A percentile compares a stretch with the other conserved stretches of the same genome.
phyloP scores from a whole-genome alignment of 495 filamentous ascomycete genomes.

The Darksidea phi region DNA sequence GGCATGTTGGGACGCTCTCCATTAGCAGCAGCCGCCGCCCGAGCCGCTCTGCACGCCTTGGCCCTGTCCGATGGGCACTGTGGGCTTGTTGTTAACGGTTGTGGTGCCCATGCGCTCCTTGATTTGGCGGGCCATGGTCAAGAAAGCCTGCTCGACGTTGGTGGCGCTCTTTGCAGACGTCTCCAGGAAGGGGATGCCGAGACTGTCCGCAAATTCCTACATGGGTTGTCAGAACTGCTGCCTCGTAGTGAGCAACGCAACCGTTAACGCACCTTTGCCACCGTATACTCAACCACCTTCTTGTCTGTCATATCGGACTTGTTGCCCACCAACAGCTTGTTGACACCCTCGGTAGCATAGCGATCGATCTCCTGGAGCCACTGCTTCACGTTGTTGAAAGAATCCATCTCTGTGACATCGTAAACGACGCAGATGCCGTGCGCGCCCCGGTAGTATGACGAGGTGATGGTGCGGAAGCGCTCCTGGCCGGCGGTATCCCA shows the following conservation, averaged over 20 bases:
- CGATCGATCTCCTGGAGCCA: constrained; percentile 99
- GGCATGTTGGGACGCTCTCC: constrained; percentile 6
- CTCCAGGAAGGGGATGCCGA: constrained; percentile 98
- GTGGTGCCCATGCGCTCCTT: constrained; percentile 99
- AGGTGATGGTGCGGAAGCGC: constrained; percentile 98
- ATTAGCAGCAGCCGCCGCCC: constrained; percentile 91
- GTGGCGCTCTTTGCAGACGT: constrained; percentile 99
- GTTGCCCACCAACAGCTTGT: constrained; percentile 98
- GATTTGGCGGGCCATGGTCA: constrained; percentile 99
- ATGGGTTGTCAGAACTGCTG: constrained; percentile 4
- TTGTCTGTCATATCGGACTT: constrained; percentile 99
- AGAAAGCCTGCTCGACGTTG: constrained; percentile 99
- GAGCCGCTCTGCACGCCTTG: constrained; percentile 91
- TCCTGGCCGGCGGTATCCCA: constrained; percentile 99
- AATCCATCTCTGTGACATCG: constrained; percentile 99
- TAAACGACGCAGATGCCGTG: constrained; percentile 99
- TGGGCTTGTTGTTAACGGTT: constrained; percentile 97
- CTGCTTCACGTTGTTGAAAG: constrained; percentile 99
- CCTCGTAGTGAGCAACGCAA: not conserved
- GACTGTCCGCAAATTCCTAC: constrained; percentile 97
- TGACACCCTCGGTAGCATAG: constrained; percentile 97
- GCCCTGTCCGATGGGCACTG: constrained; percentile 89
- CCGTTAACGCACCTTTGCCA: constrained; percentile 77
- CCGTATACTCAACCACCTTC: constrained; percentile 99
- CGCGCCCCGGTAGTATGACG: constrained; percentile 97